A percentile compares a stretch with the other conserved stretches of the same genome.
These are phyloP conservation scores for Periglandula ipomoeae DNA, from an alignment of 2,329 filamentous ascomycete species.

Conservation along the genomic window DNA sequence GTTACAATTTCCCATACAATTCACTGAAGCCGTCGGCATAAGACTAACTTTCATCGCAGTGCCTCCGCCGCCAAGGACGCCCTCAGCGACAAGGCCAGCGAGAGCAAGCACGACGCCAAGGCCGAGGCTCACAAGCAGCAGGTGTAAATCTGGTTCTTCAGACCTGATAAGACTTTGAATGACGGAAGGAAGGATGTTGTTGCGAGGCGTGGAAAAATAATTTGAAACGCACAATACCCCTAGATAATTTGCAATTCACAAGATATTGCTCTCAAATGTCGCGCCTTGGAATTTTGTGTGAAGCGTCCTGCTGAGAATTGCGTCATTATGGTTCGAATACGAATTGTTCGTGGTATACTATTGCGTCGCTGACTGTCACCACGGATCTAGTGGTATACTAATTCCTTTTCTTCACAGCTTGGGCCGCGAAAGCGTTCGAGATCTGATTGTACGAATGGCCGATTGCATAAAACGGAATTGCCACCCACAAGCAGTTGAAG, in stretches of 20 bases:
- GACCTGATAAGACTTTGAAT: neutral
- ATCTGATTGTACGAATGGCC: constrained; percentile 48
- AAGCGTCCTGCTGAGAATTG: no score
- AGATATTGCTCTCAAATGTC: neutral
- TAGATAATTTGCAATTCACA: constrained; percentile 7
- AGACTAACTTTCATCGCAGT: constrained; percentile 19
- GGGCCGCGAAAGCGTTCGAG: constrained; percentile 36
- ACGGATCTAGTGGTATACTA: no score
- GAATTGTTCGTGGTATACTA: no score
- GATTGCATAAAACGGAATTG: constrained; percentile 50
- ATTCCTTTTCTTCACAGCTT: constrained; percentile 20
- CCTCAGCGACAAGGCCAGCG: constrained; percentile 35
- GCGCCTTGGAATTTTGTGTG: neutral
- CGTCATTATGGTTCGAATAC: no score
- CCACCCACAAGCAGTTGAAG: constrained; percentile 61
- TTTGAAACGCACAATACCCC: constrained; percentile 7
- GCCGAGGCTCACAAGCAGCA: constrained; percentile 31
- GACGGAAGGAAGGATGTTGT: neutral
- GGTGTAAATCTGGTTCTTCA: constrained; percentile 20
- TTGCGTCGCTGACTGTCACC: no score
- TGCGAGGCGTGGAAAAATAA: neutral
- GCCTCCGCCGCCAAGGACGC: constrained; percentile 41
- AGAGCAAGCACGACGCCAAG: constrained; percentile 31
- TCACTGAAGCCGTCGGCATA: neutral
- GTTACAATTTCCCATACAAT: constrained; percentile 6